Conservation (phyloP, 805 yeast species). For the Barnettozyma californica region DNA sequence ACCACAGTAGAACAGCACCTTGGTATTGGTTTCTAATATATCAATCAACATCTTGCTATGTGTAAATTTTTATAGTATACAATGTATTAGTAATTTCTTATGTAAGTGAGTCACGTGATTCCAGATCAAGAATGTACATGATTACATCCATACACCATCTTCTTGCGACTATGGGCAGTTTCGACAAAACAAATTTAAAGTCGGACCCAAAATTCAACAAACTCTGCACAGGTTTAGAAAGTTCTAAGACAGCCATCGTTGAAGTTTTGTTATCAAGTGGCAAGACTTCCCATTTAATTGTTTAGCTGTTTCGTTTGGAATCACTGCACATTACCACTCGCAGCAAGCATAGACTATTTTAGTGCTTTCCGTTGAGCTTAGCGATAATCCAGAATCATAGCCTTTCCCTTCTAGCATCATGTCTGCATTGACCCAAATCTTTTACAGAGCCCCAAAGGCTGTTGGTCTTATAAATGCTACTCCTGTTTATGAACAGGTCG, state of each 20-base stretch:
- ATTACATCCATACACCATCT: neutral
- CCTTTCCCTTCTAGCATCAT: neutral
- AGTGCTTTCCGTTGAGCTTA: neutral
- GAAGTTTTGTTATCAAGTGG: neutral
- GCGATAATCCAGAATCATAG: neutral
- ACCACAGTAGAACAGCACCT: too few species aligned
- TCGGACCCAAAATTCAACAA: neutral
- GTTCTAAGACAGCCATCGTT: neutral
- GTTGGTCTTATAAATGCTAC: constrained; percentile 48
- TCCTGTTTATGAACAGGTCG: constrained; percentile 31
- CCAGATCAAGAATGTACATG: too few species aligned
- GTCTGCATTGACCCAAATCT: constrained; percentile 26
- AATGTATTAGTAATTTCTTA: neutral
- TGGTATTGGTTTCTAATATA: too few species aligned
- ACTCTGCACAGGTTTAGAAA: neutral
- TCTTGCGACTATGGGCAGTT: neutral
- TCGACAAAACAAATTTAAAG: neutral
- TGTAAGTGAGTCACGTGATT: neutral
- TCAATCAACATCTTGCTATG: too few species aligned
- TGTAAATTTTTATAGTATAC: too few species aligned
- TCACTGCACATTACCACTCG: neutral
- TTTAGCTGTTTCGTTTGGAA: neutral
- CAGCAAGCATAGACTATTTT: neutral
- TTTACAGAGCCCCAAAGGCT: constrained; percentile 47
- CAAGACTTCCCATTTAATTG: neutral